Evolutionary conservation across 257 asterid genomes (phyloP), one percentile per base, ranked within the genome.

Genomic region (Fraxinus cuspidata): DNA sequence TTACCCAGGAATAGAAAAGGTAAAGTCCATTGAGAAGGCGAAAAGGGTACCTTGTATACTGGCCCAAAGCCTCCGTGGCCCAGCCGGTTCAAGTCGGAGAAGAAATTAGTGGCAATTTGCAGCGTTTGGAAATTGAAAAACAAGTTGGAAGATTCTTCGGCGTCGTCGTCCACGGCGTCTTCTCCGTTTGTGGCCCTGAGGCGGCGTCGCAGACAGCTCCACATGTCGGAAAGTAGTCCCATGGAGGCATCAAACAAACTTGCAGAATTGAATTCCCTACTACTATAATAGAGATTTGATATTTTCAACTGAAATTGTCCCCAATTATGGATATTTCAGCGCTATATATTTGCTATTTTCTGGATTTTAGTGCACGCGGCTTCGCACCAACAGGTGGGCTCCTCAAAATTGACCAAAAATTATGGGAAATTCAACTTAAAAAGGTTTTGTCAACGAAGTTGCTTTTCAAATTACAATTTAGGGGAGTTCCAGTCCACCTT

Each of bases 41-140:
- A 28, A 11, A 58, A 29, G 6, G 23, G 56, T 63, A 89, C 97
- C 96, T 89, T 90, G 80, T 80, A 91, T 73, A 91, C 97, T 0
- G 97, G 96, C 34, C 98, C 98, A 76, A 91, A 93, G 0, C 98
- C 98, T 35, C 98, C 98, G 74, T 85, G 96, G 32, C 98, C 98
- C 13, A 93, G 91, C 87, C 74, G 84, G 81, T 93, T 91, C 68
- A 83, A 58, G 25, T 89, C 98, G 28, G 98, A 90, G 88, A 93
- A 93, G 81, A 89, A 91, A 79, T 91, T 89, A 73, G 98, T 93
- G 63, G 97, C 97, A 80, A 88, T 82, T 78, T 90, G 92, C 80
- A 93, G 87, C 67, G 87, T 74, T 40, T 79, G 90, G 31, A 91
- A 90, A 83, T 88, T 89, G 77, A 85, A 91, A 78, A 90, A 90